Evolutionary conservation across 768 basidiomycete species (phyloP).

Genomic region (Amanita molliuscula): DNA sequence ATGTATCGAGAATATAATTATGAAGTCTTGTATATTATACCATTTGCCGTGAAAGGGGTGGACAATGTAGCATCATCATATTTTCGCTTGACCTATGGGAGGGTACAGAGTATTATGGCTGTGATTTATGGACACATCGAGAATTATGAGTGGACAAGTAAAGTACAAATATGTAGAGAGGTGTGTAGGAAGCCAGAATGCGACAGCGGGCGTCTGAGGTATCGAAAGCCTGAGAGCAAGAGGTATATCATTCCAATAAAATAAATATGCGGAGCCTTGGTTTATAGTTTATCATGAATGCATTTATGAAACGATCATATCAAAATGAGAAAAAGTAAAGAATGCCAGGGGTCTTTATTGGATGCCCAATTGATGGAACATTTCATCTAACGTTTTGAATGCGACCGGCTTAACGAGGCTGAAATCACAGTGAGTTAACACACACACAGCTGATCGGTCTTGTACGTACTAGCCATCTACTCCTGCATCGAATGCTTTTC

Average conservation of each 20-base stretch:
- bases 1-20: conserved; percentile 2
- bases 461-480: conserved; percentile 87
- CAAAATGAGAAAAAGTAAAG: not conserved
- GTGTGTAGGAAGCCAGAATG: not conserved
- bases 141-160: not conserved
- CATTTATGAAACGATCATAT: conserved; percentile 2
- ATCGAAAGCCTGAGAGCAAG: conserved; percentile 1
- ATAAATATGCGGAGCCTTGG: not conserved
- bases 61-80: not conserved
- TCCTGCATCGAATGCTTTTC: conserved; percentile 83
- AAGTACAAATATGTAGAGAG: not conserved
- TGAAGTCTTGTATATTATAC: conserved; percentile 7
- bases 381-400: conserved; percentile 82
- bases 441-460: not conserved
- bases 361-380: conserved; percentile 65
- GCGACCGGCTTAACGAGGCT: conserved; percentile 94
- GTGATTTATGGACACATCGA: not conserved
- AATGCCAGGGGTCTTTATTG: conserved; percentile 15
- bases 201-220: not conserved
- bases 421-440: conserved; percentile 4
- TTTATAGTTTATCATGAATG: not conserved
- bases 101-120: conserved; percentile 1
- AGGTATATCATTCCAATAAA: not conserved
- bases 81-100: not conserved
- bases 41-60: not conserved